A percentile compares a stretch with the other conserved stretches of the same genome.
These are phyloP conservation scores for Spergularia bocconei DNA, from an alignment of 148 eudicot species.

Conservation along the genomic window DNA sequence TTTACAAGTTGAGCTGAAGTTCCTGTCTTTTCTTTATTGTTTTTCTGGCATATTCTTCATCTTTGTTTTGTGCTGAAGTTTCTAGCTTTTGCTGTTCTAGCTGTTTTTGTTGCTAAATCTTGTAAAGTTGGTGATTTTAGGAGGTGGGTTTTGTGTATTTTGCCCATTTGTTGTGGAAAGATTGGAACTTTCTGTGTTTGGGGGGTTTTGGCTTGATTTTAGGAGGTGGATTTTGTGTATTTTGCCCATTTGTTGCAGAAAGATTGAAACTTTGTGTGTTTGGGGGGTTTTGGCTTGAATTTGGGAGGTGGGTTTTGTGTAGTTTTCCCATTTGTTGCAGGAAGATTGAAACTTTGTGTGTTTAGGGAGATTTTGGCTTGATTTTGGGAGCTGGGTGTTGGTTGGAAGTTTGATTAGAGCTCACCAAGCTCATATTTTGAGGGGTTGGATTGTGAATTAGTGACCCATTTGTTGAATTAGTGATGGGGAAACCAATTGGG, in stretches of 20 bases:
- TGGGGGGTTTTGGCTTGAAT: not conserved
- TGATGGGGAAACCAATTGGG: conserved; percentile 78
- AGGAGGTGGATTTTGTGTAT: conserved; percentile 20
- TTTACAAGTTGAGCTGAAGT: conserved; percentile 1
- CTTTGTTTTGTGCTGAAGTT: conserved; percentile 1
- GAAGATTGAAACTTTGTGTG: conserved; percentile 15
- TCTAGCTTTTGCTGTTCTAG: conserved; percentile 10
- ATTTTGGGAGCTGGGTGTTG: conserved; percentile 24
- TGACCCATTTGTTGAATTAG: conserved; percentile 1
- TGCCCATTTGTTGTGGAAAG: no score
- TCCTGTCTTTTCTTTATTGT: not conserved
- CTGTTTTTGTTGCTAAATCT: not conserved
- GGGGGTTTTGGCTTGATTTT: not conserved
- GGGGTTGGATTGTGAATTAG: conserved; percentile 10
- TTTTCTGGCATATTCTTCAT: not conserved
- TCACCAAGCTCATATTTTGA: not conserved
- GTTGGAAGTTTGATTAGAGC: conserved; percentile 7
- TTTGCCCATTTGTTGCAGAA: not conserved
- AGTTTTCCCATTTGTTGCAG: not conserved
- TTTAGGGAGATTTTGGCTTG: conserved; percentile 7
- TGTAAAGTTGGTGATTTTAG: not conserved
- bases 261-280: conserved; percentile 4
- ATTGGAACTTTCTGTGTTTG: not conserved
- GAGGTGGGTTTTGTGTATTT: conserved; percentile 5
- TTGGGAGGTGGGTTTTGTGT: conserved; percentile 23